Evolutionary conservation across 441 rosid genomes (phyloP).

Genomic region (Capsella rubella): DNA sequence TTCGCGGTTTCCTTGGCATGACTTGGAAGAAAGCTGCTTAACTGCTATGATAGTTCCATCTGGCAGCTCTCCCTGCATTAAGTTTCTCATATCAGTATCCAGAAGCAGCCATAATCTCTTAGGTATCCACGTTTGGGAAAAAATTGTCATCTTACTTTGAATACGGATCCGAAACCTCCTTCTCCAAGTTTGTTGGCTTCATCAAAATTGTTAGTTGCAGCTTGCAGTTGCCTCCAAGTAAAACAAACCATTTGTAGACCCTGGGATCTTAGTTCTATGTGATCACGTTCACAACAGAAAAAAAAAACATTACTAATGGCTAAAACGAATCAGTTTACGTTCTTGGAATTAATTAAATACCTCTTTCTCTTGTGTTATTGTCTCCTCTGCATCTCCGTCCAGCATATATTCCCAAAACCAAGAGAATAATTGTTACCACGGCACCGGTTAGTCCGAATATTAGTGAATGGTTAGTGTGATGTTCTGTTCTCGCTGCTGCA

Average conservation of each 20-base stretch:
- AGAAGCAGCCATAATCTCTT: no score
- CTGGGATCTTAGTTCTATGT: constrained; percentile 29
- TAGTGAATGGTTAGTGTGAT: neutral
- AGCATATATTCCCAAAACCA: constrained; percentile 33
- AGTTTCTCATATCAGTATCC: no score
- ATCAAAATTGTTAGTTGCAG: constrained; percentile 63
- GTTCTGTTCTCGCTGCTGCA: no score
- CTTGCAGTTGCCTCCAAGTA: constrained; percentile 50
- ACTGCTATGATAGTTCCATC: constrained; percentile 78
- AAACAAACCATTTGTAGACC: constrained; percentile 36
- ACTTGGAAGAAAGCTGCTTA: constrained; percentile 76
- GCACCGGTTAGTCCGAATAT: neutral
- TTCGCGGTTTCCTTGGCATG: constrained; percentile 77
- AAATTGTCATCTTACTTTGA: constrained; percentile 54
- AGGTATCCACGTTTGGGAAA: neutral
- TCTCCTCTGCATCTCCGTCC: neutral
- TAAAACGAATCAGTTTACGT: no score
- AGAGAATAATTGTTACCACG: constrained; percentile 19
- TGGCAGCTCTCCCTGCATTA: constrained; percentile 58
- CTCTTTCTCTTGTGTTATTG: constrained; percentile 24
- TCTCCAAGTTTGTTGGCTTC: constrained; percentile 72
- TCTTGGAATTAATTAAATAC: constrained; percentile 1
- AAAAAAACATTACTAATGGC: no score
- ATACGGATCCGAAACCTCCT: constrained; percentile 81
- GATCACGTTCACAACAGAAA: neutral